Percentiles rank a stretch among this genome's conserved stretches.
These are phyloP conservation scores for Volvox reticuliferus DNA, from an alignment of 139 green algal genomes.

Conservation along the genomic window DNA sequence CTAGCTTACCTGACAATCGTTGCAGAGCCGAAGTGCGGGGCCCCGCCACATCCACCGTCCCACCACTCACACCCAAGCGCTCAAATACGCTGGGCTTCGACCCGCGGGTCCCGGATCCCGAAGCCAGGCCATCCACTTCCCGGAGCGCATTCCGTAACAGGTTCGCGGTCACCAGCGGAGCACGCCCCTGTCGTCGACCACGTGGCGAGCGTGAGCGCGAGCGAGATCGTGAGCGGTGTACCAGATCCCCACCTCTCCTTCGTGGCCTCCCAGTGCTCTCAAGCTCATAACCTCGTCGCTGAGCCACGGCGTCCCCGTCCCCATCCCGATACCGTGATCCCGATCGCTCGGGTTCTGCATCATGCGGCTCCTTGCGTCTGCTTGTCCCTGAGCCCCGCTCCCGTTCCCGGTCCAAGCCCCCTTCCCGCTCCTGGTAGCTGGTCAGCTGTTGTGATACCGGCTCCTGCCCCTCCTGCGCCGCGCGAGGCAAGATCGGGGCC, in stretches of 20 bases:
- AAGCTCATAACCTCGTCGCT: not conserved
- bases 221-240: not conserved
- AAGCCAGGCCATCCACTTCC: not conserved
- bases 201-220: constrained; percentile 28
- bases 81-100: constrained; percentile 13
- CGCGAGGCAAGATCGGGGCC: not conserved
- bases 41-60: not conserved
- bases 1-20: constrained; percentile 10
- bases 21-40: not conserved
- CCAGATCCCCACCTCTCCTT: not conserved
- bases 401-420: not conserved
- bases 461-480: not conserved
- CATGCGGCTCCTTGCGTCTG: not conserved
- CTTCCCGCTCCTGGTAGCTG: not conserved
- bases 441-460: not conserved
- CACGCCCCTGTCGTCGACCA: not conserved
- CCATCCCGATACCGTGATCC: not conserved
- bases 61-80: not conserved
- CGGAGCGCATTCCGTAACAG: constrained; percentile 7
- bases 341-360: not conserved
- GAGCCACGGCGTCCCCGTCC: not conserved
- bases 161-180: not conserved
- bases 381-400: not conserved
- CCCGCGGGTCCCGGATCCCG: not conserved
- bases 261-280: not conserved